A percentile compares a stretch with the other conserved stretches of the same genome.
phyloP scores from a whole-genome alignment of 768 basidiomycete genomes.

The Leccinum boreale region DNA sequence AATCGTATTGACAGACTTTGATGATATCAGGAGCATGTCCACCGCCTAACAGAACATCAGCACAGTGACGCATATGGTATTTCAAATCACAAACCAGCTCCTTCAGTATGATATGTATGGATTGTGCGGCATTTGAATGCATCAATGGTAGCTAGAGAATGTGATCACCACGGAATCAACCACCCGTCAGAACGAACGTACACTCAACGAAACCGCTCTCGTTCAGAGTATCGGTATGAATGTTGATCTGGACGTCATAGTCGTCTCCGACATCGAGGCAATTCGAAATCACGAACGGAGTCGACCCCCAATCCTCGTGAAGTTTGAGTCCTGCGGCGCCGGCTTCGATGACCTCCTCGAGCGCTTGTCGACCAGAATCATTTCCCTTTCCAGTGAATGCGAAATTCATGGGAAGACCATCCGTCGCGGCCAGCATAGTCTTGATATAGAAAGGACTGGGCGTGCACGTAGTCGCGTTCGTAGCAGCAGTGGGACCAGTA shows the following conservation, averaged over 20 bases:
- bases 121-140: slow-evolving; percentile 91
- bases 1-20: slow-evolving; percentile 85
- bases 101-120: slow-evolving; percentile 96
- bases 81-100: slow-evolving; percentile 59
- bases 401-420: slow-evolving; percentile 87
- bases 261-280: slow-evolving; percentile 81
- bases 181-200: slow-evolving; percentile 34
- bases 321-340: slow-evolving; percentile 90
- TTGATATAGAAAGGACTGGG: slow-evolving; percentile 85
- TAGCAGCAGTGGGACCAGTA: slow-evolving; percentile 87
- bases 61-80: background rate
- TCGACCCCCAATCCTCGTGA: slow-evolving; percentile 97
- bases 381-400: slow-evolving; percentile 97
- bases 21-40: slow-evolving; percentile 99
- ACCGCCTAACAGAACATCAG: slow-evolving; percentile 50
- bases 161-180: slow-evolving; percentile 6
- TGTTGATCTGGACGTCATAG: slow-evolving; percentile 93
- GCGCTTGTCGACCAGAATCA: slow-evolving; percentile 68
- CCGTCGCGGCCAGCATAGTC: slow-evolving; percentile 90
- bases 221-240: slow-evolving; percentile 96
- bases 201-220: slow-evolving; percentile 97
- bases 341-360: slow-evolving; percentile 79
- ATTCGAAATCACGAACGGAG: slow-evolving; percentile 75
- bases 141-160: slow-evolving; percentile 66
- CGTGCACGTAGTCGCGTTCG: slow-evolving; percentile 91